Evolutionary conservation across 768 basidiomycete genomes (phyloP), one percentile per base, ranked within the genome.

Genomic region (Peribolospora kevripleyi): DNA sequence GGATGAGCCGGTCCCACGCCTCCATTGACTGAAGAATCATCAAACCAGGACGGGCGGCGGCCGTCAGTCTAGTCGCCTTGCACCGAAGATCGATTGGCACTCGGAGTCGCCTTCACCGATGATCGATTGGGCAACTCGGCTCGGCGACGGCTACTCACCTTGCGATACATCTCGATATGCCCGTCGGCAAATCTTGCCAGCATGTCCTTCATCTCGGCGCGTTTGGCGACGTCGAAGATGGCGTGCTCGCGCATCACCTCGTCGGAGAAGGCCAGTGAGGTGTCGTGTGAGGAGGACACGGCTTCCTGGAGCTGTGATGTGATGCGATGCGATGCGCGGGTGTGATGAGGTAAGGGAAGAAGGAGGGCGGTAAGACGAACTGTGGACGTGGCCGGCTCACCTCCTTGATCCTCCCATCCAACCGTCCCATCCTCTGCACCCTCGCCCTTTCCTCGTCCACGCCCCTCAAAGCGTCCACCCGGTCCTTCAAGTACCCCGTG

Each of bases 131-230:
- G 25, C 25, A 25, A 25, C 25, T 25, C 25, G 25, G 25, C 25
- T 25, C 25, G 25, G 25, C 25, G n/a, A n/a, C n/a, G 25, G 25
- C 25, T 25, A 25, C 25, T 25, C 25, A 25, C 25, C 41, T 53
- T 56, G 51, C 60, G 53, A 66, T 93, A 85, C 67, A 93, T 85
- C 66, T 88, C 87, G 60, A 97, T 84, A 67, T 98, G 82, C 7
- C 88, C 90, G 61, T 93, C 84, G 37, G 87, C 87, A 58, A 93
- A 76, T 58, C 80, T 79, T 14, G 76, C 77, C 8, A 98, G 66
- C 75, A 95, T 80, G 64, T 88, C 86, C 69, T 91, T 93, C 91
- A 97, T 93, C 70, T 98, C 93, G 51, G 80, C 75, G 63, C 86
- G 80, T 68, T 97, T 97, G 9, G 81, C 77, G 57, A 77, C 74